These are phyloP conservation scores for Hemileccinum impolitum DNA, from an alignment of 768 basidiomycete species.

Conservation along the genomic window DNA sequence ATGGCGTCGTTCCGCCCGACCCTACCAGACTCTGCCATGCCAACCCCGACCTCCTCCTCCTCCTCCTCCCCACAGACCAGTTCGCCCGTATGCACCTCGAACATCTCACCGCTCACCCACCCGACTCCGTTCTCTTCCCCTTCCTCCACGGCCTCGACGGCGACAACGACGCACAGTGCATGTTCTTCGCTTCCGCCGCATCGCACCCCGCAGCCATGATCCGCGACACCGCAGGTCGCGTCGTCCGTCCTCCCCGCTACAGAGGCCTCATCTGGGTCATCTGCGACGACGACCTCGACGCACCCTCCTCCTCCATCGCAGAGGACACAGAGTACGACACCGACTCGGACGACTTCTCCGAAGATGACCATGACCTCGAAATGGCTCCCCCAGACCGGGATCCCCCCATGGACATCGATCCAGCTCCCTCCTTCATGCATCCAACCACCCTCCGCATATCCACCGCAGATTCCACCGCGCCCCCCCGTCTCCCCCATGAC, in stretches of 20 bases:
- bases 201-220: conserved; percentile 22
- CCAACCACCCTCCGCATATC: conserved; percentile 35
- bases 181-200: conserved; percentile 59
- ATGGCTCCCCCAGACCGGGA: conserved; percentile 31
- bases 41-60: conserved; percentile 19
- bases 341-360: conserved; percentile 28
- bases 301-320: conserved; percentile 10
- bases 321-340: conserved; percentile 32
- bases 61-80: conserved; percentile 39
- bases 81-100: conserved; percentile 62
- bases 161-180: conserved; percentile 72
- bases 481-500: conserved; percentile 21
- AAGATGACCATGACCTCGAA: conserved; percentile 26
- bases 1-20: conserved; percentile 23
- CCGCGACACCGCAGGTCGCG: conserved; percentile 23
- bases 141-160: conserved; percentile 88
- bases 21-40: not conserved
- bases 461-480: conserved; percentile 17
- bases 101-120: conserved; percentile 68
- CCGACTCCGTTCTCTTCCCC: conserved; percentile 81
- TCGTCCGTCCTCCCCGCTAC: conserved; percentile 42
- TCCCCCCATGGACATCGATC: conserved; percentile 27
- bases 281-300: conserved; percentile 62
- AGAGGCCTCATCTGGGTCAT: conserved; percentile 85
- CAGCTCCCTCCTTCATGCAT: conserved; percentile 35